Evolutionary conservation across 352 stramenopile genomes (phyloP).

Genomic region (Peronospora belbahrii): DNA sequence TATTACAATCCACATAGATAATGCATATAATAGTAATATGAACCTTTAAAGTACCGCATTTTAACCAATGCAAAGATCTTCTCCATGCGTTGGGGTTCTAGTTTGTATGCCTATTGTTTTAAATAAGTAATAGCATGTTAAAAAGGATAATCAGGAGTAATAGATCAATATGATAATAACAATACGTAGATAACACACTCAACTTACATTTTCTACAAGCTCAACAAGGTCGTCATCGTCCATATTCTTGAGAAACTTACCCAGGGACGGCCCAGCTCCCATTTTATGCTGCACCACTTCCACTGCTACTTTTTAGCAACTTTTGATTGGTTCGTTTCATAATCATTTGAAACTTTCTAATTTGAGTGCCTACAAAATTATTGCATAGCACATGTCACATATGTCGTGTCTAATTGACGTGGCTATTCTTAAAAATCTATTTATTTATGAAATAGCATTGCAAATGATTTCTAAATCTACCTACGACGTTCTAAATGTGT

Average conservation of each 20-base stretch:
- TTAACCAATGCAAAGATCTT: slow-evolving; percentile 38
- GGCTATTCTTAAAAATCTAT: too few relatives aligned
- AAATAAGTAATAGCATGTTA: neutral
- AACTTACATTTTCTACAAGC: slow-evolving; percentile 38
- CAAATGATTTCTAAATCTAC: too few relatives aligned
- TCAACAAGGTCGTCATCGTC: slow-evolving; percentile 49
- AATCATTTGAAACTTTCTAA: too few relatives aligned
- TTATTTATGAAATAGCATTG: too few relatives aligned
- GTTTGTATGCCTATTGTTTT: slow-evolving; percentile 33
- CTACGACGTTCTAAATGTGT: too few relatives aligned
- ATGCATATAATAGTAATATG: neutral
- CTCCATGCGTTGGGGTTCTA: slow-evolving; percentile 47
- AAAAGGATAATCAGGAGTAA: neutral
- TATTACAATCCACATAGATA: too few relatives aligned
- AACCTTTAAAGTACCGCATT: slow-evolving; percentile 32
- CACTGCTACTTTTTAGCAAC: neutral
- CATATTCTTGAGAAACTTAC: slow-evolving; percentile 47
- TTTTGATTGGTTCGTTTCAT: slow-evolving; percentile 18
- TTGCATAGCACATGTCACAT: neutral
- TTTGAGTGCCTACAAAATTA: too few relatives aligned
- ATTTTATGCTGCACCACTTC: slow-evolving; percentile 10
- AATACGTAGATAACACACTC: too few relatives aligned
- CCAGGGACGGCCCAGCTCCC: slow-evolving; percentile 41
- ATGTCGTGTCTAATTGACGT: too few relatives aligned
- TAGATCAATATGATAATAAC: neutral